These are phyloP conservation scores for Penicillium sp. DNA, from an alignment of 2,329 filamentous ascomycete species.

Conservation along the genomic window DNA sequence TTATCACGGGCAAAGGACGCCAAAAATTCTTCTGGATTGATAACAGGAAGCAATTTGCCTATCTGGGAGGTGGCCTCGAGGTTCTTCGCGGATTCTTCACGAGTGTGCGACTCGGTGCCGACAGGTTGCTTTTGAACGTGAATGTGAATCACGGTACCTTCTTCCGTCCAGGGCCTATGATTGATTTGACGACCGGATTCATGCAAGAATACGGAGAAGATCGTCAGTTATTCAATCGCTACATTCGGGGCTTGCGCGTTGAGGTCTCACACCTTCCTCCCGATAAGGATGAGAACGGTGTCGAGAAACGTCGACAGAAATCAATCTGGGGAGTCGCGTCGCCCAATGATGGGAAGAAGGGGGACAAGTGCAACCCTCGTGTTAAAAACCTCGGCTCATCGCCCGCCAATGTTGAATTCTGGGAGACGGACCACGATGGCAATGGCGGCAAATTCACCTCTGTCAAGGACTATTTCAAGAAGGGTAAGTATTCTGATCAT, in stretches of 20 bases:
- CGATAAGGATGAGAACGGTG: neutral
- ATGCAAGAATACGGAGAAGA: neutral
- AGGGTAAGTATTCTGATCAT: slow-evolving; percentile 11
- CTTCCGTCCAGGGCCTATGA: slow-evolving; percentile 2
- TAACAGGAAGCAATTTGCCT: neutral
- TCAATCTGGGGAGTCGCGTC: slow-evolving; percentile 14
- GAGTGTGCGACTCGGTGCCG: slow-evolving; percentile 17
- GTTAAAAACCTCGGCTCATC: slow-evolving; percentile 5
- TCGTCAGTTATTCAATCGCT: slow-evolving; percentile 1
- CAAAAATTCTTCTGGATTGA: slow-evolving; percentile 22
- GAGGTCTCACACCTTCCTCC: slow-evolving; percentile 7
- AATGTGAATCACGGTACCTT: slow-evolving; percentile 23
- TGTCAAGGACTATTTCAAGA: slow-evolving; percentile 23
- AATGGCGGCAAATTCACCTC: slow-evolving; percentile 12
- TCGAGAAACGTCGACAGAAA: neutral
- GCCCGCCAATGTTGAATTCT: slow-evolving; percentile 16
- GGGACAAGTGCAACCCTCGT: slow-evolving; percentile 1
- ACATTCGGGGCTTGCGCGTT: slow-evolving; percentile 13
- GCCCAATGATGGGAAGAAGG: slow-evolving; percentile 7
- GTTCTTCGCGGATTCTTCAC: slow-evolving; percentile 20
- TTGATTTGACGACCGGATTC: neutral
- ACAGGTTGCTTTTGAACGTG: slow-evolving; percentile 18
- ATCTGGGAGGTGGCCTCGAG: slow-evolving; percentile 14
- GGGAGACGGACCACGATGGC: neutral
- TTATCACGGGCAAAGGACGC: slow-evolving; percentile 14